Percentiles rank a stretch among this genome's conserved stretches.
phyloP scores from a whole-genome alignment of 1,139 yeast species.

The Torulaspora globosa region DNA sequence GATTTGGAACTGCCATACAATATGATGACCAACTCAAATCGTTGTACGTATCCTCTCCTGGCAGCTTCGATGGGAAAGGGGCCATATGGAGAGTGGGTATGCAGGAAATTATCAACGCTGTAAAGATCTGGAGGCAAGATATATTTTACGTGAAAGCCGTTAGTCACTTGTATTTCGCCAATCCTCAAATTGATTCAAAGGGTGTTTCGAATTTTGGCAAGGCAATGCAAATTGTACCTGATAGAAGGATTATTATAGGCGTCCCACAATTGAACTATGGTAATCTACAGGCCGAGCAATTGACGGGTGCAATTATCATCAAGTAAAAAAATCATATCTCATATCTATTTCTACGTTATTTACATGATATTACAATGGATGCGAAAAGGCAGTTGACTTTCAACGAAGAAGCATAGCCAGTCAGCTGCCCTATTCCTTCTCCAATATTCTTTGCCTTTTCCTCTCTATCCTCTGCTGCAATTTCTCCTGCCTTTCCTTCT shows the following conservation, averaged over 20 bases:
- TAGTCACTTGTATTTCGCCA: constrained; percentile 14
- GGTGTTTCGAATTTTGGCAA: constrained; percentile 45
- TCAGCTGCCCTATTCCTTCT: neutral
- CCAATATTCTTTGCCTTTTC: constrained; percentile 17
- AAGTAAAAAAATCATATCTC: constrained; percentile 4
- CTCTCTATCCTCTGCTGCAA: constrained; percentile 25
- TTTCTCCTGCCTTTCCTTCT: constrained; percentile 31
- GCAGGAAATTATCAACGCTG: constrained; percentile 19
- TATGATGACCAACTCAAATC: constrained; percentile 18
- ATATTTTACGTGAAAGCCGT: constrained; percentile 11
- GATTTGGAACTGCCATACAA: constrained; percentile 34
- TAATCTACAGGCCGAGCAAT: constrained; percentile 19
- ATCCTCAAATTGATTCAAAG: constrained; percentile 11
- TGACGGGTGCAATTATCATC: constrained; percentile 21
- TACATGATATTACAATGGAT: constrained; percentile 3
- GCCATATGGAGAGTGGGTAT: constrained; percentile 43
- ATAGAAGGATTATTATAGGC: constrained; percentile 41
- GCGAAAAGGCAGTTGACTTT: neutral
- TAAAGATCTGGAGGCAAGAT: constrained; percentile 9
- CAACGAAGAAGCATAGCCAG: neutral
- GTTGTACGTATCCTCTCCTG: constrained; percentile 42
- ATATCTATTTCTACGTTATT: neutral
- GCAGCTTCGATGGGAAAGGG: constrained; percentile 41
- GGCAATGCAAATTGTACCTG: constrained; percentile 30
- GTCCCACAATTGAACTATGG: constrained; percentile 44